Evolutionary conservation across 192 early-diverging fungal species (phyloP), one percentile per base, ranked within the genome.

Genomic region (Helicostylum pulchrum): DNA sequence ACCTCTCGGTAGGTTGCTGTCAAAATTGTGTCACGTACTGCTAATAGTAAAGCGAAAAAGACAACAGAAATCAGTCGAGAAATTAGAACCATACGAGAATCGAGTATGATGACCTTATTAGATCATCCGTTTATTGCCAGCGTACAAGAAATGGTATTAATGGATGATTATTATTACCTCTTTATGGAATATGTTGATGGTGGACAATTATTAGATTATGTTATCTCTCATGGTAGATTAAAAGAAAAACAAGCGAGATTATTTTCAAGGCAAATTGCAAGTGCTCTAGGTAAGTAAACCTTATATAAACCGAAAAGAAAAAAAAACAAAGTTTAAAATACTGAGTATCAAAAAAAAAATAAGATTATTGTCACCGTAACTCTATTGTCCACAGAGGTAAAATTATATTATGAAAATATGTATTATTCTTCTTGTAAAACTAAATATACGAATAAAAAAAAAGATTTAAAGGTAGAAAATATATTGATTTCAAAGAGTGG

Each of bases 391-490:
- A 98, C 67, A 79, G 96, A 52, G 46, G 46, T 48, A 15, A 48
- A 10, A 3, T 9, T 9, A 6, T 6, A 39, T 39, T 6, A 47
- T 11, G n/a, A n/a, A 26, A 26, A 26, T 26, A 26, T 26, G 26
- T 26, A 2, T n/a, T 26, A 26, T 26, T 26, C 26, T 26, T 26
- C 26, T 26, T 26, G 26, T 26, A 26, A 26, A 26, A 26, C 26
- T 26, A 26, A 26, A 26, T 26, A 48, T 19, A 48, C 1, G 6
- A 17, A 17, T 48, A 17, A 17, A 48, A 17, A 19, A 4, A 17
- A 12, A 48, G 97, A 97, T 79, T 79, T 98, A 59, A 97, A 99
- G 76, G 96, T 97, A 31, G 97, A 99, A 78, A 99, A 99, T 70
- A 88, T 99, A 52, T 76, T 98, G 47, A 93, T 98, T 31, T 92